Conservation (phyloP, 139 green algal genomes). For the Micractinium sp. region DNA sequence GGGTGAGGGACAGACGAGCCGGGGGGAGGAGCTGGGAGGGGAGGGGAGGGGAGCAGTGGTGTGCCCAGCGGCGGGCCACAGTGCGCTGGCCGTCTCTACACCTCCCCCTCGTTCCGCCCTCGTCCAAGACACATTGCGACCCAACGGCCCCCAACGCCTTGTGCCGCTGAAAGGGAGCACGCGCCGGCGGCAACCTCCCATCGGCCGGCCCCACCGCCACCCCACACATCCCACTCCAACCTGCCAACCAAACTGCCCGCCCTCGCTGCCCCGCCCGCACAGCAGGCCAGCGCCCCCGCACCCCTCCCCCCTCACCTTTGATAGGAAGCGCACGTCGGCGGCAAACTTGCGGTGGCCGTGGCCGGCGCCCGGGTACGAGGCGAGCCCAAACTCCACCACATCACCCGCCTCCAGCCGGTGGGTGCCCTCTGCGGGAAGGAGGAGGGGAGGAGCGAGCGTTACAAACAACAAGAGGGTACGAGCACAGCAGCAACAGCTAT, state of each 20-base stretch:
- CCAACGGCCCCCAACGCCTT: too few relatives aligned
- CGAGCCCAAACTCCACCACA: conserved; percentile 49
- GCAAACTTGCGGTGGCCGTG: conserved; percentile 22
- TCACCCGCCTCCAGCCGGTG: conserved; percentile 33
- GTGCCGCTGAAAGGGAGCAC: too few relatives aligned
- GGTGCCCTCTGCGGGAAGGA: not conserved
- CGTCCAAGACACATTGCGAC: too few relatives aligned
- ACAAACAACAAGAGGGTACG: not conserved
- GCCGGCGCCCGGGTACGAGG: not conserved
- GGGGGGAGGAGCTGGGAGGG: not conserved
- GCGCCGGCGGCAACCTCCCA: too few relatives aligned
- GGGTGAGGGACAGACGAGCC: not conserved
- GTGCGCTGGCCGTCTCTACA: too few relatives aligned
- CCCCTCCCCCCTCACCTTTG: conserved; percentile 3
- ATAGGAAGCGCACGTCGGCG: conserved; percentile 25
- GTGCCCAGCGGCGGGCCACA: too few relatives aligned
- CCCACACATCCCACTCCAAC: too few relatives aligned
- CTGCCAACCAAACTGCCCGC: too few relatives aligned
- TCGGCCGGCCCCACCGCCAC: too few relatives aligned
- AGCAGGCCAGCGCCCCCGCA: too few relatives aligned
- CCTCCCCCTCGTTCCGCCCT: too few relatives aligned
- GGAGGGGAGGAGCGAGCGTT: not conserved
- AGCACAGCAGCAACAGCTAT: not conserved
- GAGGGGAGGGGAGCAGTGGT: not conserved
- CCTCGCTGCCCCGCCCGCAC: too few relatives aligned